Evolutionary conservation across 306 rosid genomes (phyloP).

Genomic region (Betula pendula): DNA sequence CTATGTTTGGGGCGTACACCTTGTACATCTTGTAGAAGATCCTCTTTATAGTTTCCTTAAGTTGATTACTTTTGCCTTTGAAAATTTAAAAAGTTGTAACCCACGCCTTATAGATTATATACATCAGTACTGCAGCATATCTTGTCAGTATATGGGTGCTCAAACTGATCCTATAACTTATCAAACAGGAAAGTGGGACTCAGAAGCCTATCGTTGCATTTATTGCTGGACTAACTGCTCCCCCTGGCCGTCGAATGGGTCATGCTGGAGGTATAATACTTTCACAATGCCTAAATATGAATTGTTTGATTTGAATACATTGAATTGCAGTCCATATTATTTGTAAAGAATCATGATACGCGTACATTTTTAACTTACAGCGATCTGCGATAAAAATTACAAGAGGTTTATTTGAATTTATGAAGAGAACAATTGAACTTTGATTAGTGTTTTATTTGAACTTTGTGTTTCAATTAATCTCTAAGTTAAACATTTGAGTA

Average conservation of each 20-base stretch:
- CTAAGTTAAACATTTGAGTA: too few species aligned
- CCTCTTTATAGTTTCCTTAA: neutral
- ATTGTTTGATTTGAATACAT: neutral
- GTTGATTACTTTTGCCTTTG: neutral
- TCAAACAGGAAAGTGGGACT: constrained; percentile 88
- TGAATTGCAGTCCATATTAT: neutral
- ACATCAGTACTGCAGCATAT: neutral
- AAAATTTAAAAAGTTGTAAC: neutral
- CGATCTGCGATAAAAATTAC: neutral
- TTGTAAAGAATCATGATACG: neutral
- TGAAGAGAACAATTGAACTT: too few species aligned
- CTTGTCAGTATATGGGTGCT: constrained; percentile 3
- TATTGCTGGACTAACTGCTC: constrained; percentile 99
- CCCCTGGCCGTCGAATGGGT: constrained; percentile 99
- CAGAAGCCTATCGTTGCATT: constrained; percentile 93
- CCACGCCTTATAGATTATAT: neutral
- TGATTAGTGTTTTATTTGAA: too few species aligned
- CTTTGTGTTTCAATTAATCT: too few species aligned
- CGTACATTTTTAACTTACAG: neutral
- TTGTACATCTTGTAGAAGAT: neutral
- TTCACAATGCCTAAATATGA: constrained; percentile 11
- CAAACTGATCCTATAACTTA: constrained; percentile 24
- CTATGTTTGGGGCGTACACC: neutral
- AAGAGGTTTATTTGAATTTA: too few species aligned
- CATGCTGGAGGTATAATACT: constrained; percentile 87